Base-by-base conservation (phyloP, 805 yeast species). In the Wickerhamomyces rabaulensis region DNA sequence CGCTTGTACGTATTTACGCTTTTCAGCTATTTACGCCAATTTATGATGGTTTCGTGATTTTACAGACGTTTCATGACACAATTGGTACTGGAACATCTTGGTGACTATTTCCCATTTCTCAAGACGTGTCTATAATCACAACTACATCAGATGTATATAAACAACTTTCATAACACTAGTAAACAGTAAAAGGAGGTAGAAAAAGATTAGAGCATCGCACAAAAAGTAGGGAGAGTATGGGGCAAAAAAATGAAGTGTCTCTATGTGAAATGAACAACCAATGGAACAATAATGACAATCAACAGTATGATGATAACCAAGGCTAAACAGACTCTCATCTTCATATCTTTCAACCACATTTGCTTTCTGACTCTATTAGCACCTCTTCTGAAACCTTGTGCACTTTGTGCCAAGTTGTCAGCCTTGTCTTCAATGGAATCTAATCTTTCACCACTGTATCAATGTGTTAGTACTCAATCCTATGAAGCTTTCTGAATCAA, bases 261-360 rank as follows among this genome's bases (percentile, higher is more conserved):
- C 42, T 51, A 58, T 26, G 75, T 76, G 66, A 90, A 91, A 64
- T 91, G 96, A 47, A 92, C 89, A 29, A 87, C 97, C 52, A 94
- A 82, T 26, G 98, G 98, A 37, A 92, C 97, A 55, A 91, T 87
- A 53, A 84, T 80, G 47, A 92, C 95, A 46, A 92, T 86, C 48
- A 92, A 69, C 56, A 92, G 69, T 44, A 91, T 80, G 61, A 92
- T 81, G 44, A 94, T 82, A 25, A 84, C 86, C 41, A 84, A 80
- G 49, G 91, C 84, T 48, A 87, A 70, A 68, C 98, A 92, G 74
- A 91, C 72, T 68, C 95, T 84, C 92, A 94, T 86, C 74, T 94
- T 94, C 80, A 94, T 78, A 66, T 92, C 96, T 69, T 94, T 92
- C 87, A 95, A 87, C 98, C 98, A 92, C 97, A 92, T 92, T 64